A percentile compares a stretch with the other conserved stretches of the same genome.
Evolutionary conservation across 2,329 filamentous ascomycete genomes (phyloP).

Genomic region (Grosmannia serpens): DNA sequence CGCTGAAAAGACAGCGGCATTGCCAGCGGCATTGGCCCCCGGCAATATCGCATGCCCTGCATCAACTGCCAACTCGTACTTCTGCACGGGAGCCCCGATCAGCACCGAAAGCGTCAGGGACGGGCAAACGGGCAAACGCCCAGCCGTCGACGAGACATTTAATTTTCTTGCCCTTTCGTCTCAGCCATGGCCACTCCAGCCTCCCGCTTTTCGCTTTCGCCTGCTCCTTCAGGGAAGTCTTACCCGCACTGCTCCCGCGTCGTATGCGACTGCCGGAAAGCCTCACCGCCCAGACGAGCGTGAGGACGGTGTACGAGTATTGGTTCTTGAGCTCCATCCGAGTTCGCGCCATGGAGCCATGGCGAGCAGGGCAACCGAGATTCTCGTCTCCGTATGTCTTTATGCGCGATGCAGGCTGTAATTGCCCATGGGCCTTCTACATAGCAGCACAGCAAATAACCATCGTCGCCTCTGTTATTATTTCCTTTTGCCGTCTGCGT

Average conservation of each 20-base stretch:
- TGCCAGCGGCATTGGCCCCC: background rate
- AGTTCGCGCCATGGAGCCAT: background rate
- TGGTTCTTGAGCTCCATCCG: background rate
- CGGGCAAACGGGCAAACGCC: background rate
- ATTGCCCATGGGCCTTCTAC: background rate
- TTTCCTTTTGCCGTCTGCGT: background rate
- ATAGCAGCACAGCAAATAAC: background rate
- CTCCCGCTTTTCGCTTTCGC: background rate
- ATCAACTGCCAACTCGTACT: background rate
- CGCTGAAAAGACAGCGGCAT: background rate
- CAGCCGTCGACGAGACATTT: background rate
- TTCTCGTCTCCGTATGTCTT: background rate
- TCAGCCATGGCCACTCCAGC: background rate
- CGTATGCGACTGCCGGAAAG: background rate
- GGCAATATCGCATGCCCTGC: background rate
- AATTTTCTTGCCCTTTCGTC: background rate
- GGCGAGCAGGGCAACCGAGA: background rate
- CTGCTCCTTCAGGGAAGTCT: background rate
- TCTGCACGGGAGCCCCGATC: background rate
- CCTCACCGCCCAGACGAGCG: background rate
- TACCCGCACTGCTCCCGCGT: background rate
- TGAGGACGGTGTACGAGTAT: background rate
- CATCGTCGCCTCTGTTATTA: background rate
- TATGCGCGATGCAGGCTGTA: background rate
- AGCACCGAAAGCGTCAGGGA: background rate